Conservation (phyloP, 768 basidiomycete species). For the Chalciporus sphaerocephalus region DNA sequence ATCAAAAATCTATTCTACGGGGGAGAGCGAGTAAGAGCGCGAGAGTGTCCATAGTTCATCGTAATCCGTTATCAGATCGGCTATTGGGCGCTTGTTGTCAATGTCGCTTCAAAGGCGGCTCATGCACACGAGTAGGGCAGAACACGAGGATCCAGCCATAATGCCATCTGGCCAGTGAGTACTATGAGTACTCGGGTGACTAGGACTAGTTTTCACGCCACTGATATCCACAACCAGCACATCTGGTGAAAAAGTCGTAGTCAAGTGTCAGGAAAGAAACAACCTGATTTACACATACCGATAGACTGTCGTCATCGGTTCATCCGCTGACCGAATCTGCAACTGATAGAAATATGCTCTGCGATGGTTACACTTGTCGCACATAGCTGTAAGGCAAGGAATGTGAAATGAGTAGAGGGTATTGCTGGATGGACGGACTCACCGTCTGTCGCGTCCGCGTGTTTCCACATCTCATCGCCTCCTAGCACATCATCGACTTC, state of each 20-base stretch:
- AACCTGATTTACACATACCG: slow-evolving; percentile 37
- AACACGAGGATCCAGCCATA: not conserved
- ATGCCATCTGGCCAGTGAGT: no score
- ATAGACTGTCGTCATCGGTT: slow-evolving; percentile 83
- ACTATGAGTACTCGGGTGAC: no score
- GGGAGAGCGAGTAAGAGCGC: not conserved
- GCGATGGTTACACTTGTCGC: slow-evolving; percentile 78
- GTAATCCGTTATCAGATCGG: not conserved
- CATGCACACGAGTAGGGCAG: no score
- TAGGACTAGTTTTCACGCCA: slow-evolving; percentile 61
- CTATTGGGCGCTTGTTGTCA: not conserved
- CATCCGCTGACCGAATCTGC: slow-evolving; percentile 91
- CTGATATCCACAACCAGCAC: slow-evolving; percentile 57
- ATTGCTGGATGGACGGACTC: slow-evolving; percentile 8
- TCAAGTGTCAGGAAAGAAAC: not conserved
- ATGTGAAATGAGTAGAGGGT: not conserved
- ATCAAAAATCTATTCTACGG: not conserved
- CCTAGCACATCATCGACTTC: slow-evolving; percentile 94
- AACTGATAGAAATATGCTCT: slow-evolving; percentile 93
- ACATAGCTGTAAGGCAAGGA: slow-evolving; percentile 38
- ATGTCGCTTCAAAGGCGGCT: not conserved
- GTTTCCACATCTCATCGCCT: slow-evolving; percentile 89
- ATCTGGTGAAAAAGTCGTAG: slow-evolving; percentile 35
- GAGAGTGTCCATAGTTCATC: not conserved
- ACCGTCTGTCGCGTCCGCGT: slow-evolving; percentile 87